Base-by-base conservation (phyloP, 768 basidiomycete genomes). In the Ephemerocybe angulata region DNA sequence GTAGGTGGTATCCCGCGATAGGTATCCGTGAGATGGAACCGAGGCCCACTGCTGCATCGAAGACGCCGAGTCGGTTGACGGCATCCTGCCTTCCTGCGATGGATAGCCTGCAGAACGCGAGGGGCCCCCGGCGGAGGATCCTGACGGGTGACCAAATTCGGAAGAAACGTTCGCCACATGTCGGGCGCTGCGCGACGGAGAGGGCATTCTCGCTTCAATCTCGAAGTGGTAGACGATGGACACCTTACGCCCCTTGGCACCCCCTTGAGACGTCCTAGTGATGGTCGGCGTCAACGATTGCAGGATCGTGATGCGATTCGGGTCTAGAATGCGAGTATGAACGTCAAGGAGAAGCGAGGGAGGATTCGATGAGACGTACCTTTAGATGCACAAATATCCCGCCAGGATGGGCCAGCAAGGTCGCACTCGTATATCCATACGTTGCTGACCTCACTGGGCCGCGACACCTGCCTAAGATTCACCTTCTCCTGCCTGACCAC, bases 371-470 rank as follows among this genome's bases (percentile, higher is more conserved):
- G 13, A 31, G 1, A 55, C 73, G 48, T 54, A 82, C 83, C 75
- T 60, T 72, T 56, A 13, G 70, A 67, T 54, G 69, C 65, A 59
- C 78, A 79, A 44, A 85, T 57, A 8, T 69, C 68, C 19, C 71
- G 67, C 83, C 83, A 85, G 56, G 77, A 81, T 43, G 62, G 65
- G 25, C 82, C 81, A 15, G 76, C 75, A 42, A 85, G 72, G n/a
- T 72, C 61, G 3, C 76, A 72, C 52, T 69, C 72, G 62, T 85
- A 85, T 7, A 66, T 50, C 65, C 67, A 71, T 19, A 65, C 66
- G 27, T 64, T 33, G 60, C 57, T 19, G 62, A 56, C 13, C 58
- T 50, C 19, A 66, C 24, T 30, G 21, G 22, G 48, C 35, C 15
- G 35, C 11, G 54, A 27, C 4, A 15, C 22, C 17, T 24, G 21